Base-by-base conservation (phyloP, 1,284 basidiomycete genomes). In the Trametes hirsuta region DNA sequence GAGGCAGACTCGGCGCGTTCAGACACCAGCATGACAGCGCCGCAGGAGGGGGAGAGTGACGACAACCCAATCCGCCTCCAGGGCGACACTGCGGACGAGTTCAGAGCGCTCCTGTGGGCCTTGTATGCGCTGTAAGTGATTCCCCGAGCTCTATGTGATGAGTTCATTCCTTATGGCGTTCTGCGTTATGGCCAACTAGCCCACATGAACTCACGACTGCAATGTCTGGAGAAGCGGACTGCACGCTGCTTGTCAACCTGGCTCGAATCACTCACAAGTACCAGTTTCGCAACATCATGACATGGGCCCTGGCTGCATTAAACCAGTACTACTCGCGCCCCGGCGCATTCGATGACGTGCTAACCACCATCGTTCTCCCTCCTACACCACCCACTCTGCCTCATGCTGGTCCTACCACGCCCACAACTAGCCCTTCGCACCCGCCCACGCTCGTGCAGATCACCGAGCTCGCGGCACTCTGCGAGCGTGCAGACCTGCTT, bases 261-360 rank as follows among this genome's bases (percentile, higher is more conserved):
- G 77, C 80, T 18, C 79, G 79, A 10, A 81, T 84, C 56, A 77
- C 82, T 4, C 82, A 84, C 72, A 84, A 84, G 59, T 84, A 84
- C 68, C 80, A 81, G 56, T 84, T 83, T 69, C 75, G 79, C 30
- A 77, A 75, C n/a, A 77, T 81, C 54, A 81, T 83, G 67, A 69
- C 61, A 40, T 84, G 83, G 83, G 78, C 80, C 0, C 72, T 84
- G 50, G 64, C 71, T 46, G 79, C 78, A 18, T 74, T 84, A 49
- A 74, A 76, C 67, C 65, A 66, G 51, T 77, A 71, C 65, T 78
- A 76, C 68, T 73, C 71, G 25, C 75, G 71, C 21, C 71, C 77
- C 1, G 53, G 70, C 34, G 71, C 71, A 21, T 69, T 75, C 58
- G 74, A 75, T 59, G 59, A 67, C 47, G 58, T 65, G 25, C 55